These are phyloP conservation scores for Pyrenophora seminiperda DNA, from an alignment of 2,329 filamentous ascomycete species.

Conservation along the genomic window DNA sequence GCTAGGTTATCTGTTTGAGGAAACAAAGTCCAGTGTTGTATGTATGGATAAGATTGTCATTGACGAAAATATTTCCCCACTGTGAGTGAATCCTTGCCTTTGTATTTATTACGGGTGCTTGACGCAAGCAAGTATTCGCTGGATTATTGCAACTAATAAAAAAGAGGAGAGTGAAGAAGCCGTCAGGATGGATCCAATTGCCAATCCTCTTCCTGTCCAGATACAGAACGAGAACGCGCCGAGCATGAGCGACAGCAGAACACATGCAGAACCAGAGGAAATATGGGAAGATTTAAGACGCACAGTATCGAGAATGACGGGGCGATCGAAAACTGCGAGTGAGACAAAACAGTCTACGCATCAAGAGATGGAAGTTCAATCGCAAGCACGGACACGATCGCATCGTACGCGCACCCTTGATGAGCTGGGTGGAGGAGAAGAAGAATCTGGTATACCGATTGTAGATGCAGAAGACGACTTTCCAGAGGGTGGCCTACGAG, in stretches of 20 bases:
- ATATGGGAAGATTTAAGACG: constrained; percentile 25
- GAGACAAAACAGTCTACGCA: constrained; percentile 21
- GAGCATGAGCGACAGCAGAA: constrained; percentile 5
- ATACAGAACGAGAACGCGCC: constrained; percentile 30
- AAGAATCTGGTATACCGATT: constrained; percentile 19
- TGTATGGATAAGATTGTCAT: no score
- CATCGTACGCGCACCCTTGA: constrained; percentile 8
- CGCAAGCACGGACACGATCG: constrained; percentile 12
- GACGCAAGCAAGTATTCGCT: no score
- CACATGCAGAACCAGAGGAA: constrained; percentile 21
- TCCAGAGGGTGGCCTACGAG: constrained; percentile 48
- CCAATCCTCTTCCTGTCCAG: constrained; percentile 35
- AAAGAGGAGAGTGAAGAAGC: no score
- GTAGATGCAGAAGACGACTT: constrained; percentile 38
- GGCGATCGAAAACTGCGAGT: constrained; percentile 22
- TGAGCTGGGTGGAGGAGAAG: constrained; percentile 6
- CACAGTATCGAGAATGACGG: constrained; percentile 29
- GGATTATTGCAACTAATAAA: no score
- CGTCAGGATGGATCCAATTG: constrained; percentile 34
- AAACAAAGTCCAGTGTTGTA: background rate
- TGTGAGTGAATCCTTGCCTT: no score
- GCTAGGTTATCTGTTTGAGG: background rate
- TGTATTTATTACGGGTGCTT: no score
- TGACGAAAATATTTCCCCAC: no score
- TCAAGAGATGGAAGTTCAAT: constrained; percentile 13